Percentiles rank a stretch among this genome's conserved stretches.
phyloP scores from a whole-genome alignment of 257 asterid species.

The Coffea canephora region DNA sequence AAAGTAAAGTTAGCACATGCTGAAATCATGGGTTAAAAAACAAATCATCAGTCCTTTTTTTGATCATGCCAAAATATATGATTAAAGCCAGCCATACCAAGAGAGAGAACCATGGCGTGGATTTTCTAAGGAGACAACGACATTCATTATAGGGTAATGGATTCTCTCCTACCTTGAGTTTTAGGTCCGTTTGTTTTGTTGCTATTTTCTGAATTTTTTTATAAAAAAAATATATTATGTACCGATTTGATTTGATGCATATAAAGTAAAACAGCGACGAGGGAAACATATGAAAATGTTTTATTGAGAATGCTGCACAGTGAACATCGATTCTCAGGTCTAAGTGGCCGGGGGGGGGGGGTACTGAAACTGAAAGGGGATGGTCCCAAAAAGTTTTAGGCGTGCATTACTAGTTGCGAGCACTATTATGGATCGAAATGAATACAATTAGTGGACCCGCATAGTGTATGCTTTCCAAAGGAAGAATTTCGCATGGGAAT shows the following conservation, averaged over 20 bases:
- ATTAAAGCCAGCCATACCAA: conserved; percentile 4
- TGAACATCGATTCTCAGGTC: too few species aligned
- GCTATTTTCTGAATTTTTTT: too few species aligned
- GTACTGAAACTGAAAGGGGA: too few species aligned
- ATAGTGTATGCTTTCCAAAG: background rate
- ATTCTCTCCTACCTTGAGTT: background rate
- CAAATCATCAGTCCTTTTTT: background rate
- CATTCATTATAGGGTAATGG: background rate
- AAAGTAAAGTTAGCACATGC: conserved; percentile 16
- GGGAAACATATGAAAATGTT: too few species aligned
- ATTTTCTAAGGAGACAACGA: background rate
- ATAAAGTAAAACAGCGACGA: too few species aligned
- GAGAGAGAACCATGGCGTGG: background rate
- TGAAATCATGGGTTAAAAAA: conserved; percentile 5
- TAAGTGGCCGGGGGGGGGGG: too few species aligned
- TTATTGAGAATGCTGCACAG: too few species aligned
- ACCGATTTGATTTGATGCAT: too few species aligned
- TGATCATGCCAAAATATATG: conserved; percentile 3
- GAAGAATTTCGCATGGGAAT: background rate
- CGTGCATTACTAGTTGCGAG: too few species aligned
- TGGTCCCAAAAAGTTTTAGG: too few species aligned
- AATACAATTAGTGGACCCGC: background rate
- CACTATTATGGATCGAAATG: too few species aligned
- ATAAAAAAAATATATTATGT: too few species aligned
- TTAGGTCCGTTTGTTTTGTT: background rate